Conservation (phyloP, 805 yeast species). For the Naumovozyma dairenensis region DNA sequence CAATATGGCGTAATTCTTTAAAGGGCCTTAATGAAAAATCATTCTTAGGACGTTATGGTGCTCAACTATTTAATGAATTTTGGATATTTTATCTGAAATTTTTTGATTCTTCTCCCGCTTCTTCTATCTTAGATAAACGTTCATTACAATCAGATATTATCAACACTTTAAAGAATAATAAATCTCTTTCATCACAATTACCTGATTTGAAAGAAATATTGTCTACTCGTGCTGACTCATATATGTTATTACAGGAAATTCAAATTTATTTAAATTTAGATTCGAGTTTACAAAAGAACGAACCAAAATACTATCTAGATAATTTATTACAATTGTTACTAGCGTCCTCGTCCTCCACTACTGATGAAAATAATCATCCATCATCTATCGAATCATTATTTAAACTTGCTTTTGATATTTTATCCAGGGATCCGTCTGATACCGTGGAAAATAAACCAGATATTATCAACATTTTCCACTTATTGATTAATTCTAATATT, state of each 20-base stretch:
- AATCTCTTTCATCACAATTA: constrained; percentile 10
- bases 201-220: constrained; percentile 16
- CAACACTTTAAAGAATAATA: constrained; percentile 12
- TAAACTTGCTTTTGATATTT: constrained; percentile 10
- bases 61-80: constrained; percentile 25
- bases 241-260: constrained; percentile 6
- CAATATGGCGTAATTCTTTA: constrained; percentile 25
- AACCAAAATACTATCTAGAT: constrained; percentile 4
- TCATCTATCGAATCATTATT: constrained; percentile 10
- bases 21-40: constrained; percentile 22
- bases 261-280: constrained; percentile 6
- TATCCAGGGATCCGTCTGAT: constrained; percentile 12
- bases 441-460: constrained; percentile 4
- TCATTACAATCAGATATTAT: constrained; percentile 7
- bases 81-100: constrained; percentile 23
- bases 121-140: neutral
- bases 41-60: constrained; percentile 25
- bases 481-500: constrained; percentile 5
- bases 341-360: constrained; percentile 3
- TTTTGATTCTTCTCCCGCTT: constrained; percentile 4
- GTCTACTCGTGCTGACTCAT: constrained; percentile 10
- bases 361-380: no score
- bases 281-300: neutral
- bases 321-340: constrained; percentile 10
- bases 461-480: constrained; percentile 4